These are phyloP conservation scores for carrot (Daucus carota) DNA, from an alignment of 129 eudicot genomes.

Conservation along the genomic window DNA sequence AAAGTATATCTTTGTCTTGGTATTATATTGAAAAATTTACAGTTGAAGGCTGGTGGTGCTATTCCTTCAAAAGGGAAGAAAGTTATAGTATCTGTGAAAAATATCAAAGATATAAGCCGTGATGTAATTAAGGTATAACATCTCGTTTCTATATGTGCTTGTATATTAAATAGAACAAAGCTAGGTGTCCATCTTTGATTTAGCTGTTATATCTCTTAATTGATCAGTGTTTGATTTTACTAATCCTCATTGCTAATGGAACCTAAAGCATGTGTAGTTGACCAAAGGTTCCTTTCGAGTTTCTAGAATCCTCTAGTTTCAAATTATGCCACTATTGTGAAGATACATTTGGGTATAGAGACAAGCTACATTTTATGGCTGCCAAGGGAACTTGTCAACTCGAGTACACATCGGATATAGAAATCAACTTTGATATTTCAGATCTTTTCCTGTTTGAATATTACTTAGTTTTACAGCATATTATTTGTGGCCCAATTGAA, in stretches of 20 bases:
- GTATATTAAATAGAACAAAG: not conserved
- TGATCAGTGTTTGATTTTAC: not conserved
- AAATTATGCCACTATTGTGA: not conserved
- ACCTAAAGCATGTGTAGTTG: not conserved
- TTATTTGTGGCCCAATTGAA: not conserved
- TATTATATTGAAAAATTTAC: not conserved
- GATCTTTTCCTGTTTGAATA: not conserved
- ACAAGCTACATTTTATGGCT: not conserved
- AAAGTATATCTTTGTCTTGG: not conserved
- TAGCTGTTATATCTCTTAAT: not conserved
- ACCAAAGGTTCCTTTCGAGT: not conserved
- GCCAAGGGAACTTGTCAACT: not conserved
- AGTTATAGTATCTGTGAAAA: conserved; percentile 5
- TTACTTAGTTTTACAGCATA: not conserved
- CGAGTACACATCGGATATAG: not conserved
- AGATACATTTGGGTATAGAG: not conserved
- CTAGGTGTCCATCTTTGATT: not conserved
- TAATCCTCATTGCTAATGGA: not conserved
- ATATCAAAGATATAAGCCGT: conserved; percentile 7
- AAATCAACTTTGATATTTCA: not conserved
- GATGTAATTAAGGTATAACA: conserved; percentile 9
- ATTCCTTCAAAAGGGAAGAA: conserved; percentile 11
- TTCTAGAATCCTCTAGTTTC: not conserved
- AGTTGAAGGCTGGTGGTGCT: conserved; percentile 11
- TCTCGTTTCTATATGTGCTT: not conserved